Evolutionary conservation across 1,284 basidiomycete species (phyloP).

Genomic region (Tranzscheliella williamsii): DNA sequence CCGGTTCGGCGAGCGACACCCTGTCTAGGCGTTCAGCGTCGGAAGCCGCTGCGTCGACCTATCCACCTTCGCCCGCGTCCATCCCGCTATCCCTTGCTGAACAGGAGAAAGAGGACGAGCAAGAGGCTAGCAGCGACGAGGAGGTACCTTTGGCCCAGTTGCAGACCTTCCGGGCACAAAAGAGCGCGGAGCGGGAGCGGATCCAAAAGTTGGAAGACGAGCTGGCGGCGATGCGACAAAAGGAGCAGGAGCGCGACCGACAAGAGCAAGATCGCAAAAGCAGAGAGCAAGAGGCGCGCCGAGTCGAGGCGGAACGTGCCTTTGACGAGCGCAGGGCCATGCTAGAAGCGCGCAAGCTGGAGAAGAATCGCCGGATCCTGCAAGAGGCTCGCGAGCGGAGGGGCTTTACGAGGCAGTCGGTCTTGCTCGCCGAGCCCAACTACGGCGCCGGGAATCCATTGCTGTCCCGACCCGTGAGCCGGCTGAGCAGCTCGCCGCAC

Average conservation of each 20-base stretch:
- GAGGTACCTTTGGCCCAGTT: slow-evolving; percentile 42
- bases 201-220: slow-evolving; percentile 30
- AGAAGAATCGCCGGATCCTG: slow-evolving; percentile 22
- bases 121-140: slow-evolving; percentile 41
- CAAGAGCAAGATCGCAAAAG: slow-evolving; percentile 23
- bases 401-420: slow-evolving; percentile 19
- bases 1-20: slow-evolving; percentile 1
- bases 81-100: slow-evolving; percentile 12
- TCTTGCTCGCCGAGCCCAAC: slow-evolving; percentile 22
- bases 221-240: slow-evolving; percentile 12
- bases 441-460: slow-evolving; percentile 35
- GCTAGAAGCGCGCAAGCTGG: slow-evolving; percentile 16
- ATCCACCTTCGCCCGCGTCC: slow-evolving; percentile 5
- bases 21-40: slow-evolving; percentile 3
- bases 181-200: slow-evolving; percentile 18
- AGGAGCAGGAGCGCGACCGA: slow-evolving; percentile 14
- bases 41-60: slow-evolving; percentile 2
- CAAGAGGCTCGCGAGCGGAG: slow-evolving; percentile 36
- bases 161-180: slow-evolving; percentile 20
- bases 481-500: slow-evolving; percentile 12
- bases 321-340: slow-evolving; percentile 15
- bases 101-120: slow-evolving; percentile 3
- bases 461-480: no score
- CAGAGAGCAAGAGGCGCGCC: slow-evolving; percentile 20
- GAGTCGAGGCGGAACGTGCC: slow-evolving; percentile 13